phyloP scores from a whole-genome alignment of 495 filamentous ascomycete genomes.

The Hypoxylon fragiforme region DNA sequence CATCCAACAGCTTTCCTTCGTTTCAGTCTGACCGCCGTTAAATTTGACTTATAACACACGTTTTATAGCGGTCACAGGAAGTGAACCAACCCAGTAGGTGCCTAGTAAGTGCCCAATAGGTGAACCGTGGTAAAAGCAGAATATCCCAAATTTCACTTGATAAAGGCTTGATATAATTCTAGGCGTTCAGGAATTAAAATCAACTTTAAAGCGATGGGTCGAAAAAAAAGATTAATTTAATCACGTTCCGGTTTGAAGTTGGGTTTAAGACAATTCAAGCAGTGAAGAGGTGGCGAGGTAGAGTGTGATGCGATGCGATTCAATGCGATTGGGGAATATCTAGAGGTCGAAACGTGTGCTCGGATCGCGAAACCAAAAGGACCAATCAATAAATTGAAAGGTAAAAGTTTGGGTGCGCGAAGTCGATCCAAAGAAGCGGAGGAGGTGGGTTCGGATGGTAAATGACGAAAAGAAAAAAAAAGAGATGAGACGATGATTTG shows the following conservation, averaged over 20 bases:
- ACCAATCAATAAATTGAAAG: not conserved
- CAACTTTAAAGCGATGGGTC: not conserved
- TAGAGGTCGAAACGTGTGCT: slow-evolving; percentile 29
- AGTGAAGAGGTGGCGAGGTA: not conserved
- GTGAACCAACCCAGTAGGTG: not conserved
- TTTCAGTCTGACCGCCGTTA: slow-evolving; percentile 27
- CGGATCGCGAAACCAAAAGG: slow-evolving; percentile 23
- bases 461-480: not conserved
- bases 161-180: not conserved
- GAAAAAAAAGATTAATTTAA: not conserved
- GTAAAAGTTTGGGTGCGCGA: too few relatives aligned
- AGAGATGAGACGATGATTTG: too few relatives aligned
- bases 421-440: not conserved
- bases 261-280: not conserved
- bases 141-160: not conserved
- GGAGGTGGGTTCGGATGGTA: slow-evolving; percentile 2
- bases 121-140: not conserved
- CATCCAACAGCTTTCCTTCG: slow-evolving; percentile 18
- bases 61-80: slow-evolving; percentile 18
- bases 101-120: slow-evolving; percentile 19
- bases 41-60: slow-evolving; percentile 24
- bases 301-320: slow-evolving; percentile 12
- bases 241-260: not conserved
- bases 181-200: too few relatives aligned
- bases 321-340: slow-evolving; percentile 20